Evolutionary conservation across 805 yeast species (phyloP).

Genomic region (Tetrapisispora namnaoensis): DNA sequence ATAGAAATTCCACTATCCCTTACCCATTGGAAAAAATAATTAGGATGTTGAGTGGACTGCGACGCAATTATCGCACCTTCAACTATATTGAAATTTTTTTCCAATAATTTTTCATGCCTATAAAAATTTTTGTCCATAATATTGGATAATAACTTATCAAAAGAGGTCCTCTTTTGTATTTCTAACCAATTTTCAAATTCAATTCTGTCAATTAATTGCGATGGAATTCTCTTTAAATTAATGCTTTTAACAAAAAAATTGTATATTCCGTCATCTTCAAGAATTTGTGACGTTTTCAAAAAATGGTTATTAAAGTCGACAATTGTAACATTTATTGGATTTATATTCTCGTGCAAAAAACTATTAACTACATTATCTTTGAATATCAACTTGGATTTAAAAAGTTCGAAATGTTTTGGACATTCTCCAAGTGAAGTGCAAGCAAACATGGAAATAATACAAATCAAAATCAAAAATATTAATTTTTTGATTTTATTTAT

Average conservation of each 20-base stretch:
- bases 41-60: conserved; percentile 60
- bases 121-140: conserved; percentile 33
- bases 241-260: conserved; percentile 4
- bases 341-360: neutral
- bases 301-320: neutral
- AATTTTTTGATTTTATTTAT: neutral
- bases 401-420: neutral
- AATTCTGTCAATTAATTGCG: conserved; percentile 12
- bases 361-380: too few species aligned
- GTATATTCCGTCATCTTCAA: neutral
- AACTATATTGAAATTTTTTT: neutral
- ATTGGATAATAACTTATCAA: conserved; percentile 37
- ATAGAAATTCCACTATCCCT: conserved; percentile 83
- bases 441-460: neutral
- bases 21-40: conserved; percentile 85
- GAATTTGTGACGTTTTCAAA: neutral
- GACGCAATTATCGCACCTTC: conserved; percentile 76
- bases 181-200: conserved; percentile 39
- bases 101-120: neutral
- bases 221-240: conserved; percentile 9
- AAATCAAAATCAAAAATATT: neutral
- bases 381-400: neutral
- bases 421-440: neutral
- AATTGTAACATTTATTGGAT: neutral
- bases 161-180: conserved; percentile 34